Base-by-base conservation (phyloP, 306 rosid species). In the Albizia julibrissin region DNA sequence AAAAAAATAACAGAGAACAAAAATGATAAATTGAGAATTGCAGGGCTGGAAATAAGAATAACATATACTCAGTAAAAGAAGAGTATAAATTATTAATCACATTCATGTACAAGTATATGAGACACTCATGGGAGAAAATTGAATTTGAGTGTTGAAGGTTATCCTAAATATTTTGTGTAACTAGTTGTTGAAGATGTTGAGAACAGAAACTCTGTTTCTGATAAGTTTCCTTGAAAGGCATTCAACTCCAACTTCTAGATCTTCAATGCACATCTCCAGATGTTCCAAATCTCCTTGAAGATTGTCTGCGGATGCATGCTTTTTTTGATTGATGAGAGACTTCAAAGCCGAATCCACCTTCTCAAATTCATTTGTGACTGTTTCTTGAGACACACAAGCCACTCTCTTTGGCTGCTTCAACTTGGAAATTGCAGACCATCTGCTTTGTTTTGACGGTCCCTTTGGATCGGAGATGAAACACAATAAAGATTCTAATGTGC, bases 161-260 rank as follows among this genome's bases (percentile, higher is more conserved):
- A 31, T 66, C 71, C 10, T 67, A 19, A 18, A 67, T 7, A 67
- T 18, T 19, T 68, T 39, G 0, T 10, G 6, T 8, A 21, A 68
- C 50, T 39, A 39, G 29, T 21, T 2, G 29, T 68, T 68, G 49
- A 68, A 68, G 73, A 68, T 68, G 18, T 39, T 68, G 75, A 85
- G 88, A 68, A 85, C 75, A 10, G 67, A 66, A 75, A 79, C 86
- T 79, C 89, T 70, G 3, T 22, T 77, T 14, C 39, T 80, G 27
- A 78, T 82, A 6, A 85, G 75, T 33, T 67, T 8, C 42, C 83
- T 85, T 27, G 69, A 67, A 1, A 82, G 70, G 0, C 24, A 1
- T 34, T 85, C 85, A 27, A 81, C 33, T 21, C 31, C 69, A 66
- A 11, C 1, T 67, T 85, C 85, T 27, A 81, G 52, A 68, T 85